phyloP scores from a whole-genome alignment of 2,329 filamentous ascomycete genomes.

The Cladosporium austrohemisphaericum region DNA sequence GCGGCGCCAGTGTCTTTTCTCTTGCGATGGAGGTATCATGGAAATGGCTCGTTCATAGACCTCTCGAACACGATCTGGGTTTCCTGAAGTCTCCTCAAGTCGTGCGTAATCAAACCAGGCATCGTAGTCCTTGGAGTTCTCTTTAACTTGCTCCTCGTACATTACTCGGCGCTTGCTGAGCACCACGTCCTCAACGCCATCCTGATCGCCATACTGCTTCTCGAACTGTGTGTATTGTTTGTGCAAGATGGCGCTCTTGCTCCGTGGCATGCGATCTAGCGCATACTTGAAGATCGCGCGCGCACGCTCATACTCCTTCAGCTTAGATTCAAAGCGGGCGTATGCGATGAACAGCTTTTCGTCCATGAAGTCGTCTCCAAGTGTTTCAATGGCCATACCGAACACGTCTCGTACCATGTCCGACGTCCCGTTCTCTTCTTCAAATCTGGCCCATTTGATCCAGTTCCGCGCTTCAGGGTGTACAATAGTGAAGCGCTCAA shows the following conservation, averaged over 20 bases:
- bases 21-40: constrained; percentile 88
- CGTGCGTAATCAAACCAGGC: constrained; percentile 94
- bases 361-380: constrained; percentile 94
- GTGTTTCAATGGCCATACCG: constrained; percentile 77
- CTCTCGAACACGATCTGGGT: constrained; percentile 79
- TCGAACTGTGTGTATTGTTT: constrained; percentile 96
- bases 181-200: constrained; percentile 93
- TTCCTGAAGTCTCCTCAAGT: constrained; percentile 80
- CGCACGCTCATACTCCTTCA: constrained; percentile 92
- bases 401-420: constrained; percentile 91
- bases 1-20: constrained; percentile 94
- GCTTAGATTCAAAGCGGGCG: constrained; percentile 87
- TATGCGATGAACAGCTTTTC: constrained; percentile 95
- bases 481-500: constrained; percentile 82
- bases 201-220: constrained; percentile 91
- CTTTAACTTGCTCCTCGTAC: constrained; percentile 90
- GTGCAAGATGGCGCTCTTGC: constrained; percentile 78
- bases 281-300: constrained; percentile 97
- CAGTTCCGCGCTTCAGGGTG: constrained; percentile 94
- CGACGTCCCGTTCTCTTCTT: constrained; percentile 90
- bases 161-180: constrained; percentile 88
- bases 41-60: constrained; percentile 95
- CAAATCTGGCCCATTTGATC: constrained; percentile 98
- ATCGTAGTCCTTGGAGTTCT: constrained; percentile 96
- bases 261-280: constrained; percentile 83